Evolutionary conservation across 1,284 basidiomycete genomes (phyloP), one percentile per base, ranked within the genome.

Genomic region (Ceratobasidium sp.): DNA sequence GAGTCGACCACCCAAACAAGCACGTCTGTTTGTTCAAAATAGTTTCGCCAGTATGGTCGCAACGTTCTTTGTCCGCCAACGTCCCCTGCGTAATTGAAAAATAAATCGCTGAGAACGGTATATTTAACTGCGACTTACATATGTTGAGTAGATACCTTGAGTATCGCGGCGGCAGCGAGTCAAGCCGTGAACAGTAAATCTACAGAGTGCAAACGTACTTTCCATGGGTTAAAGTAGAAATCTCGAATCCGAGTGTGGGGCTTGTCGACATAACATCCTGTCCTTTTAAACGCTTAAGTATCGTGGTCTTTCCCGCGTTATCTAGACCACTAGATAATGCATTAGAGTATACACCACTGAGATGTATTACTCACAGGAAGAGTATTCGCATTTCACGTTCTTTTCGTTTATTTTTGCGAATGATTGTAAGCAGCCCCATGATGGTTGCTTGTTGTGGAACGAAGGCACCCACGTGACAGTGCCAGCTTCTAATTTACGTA

Each of bases 1-100:
- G 95, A 97, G 87, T 99, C 98, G 49, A 99, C 97, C 20, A 99
- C 98, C 98, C 98, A 99, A 46, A 99, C 96, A 66, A 99, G 89
- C 3, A 95, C 97, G 86, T 99, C 98, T 5, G 98, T 99, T 85
- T 97, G 94, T 85, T 99, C 98, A 83, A 99, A 99, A 86, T 99
- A 99, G 86, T 99, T 99, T 46, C 96, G 89, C 98, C 98, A 99
- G 85, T 99, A 99, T 1, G 98, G 97, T 28, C 98, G 90, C 60
- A 99, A 90, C 0, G 96, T 97, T 73, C 93, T 91, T 85, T 99
- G 98, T 13, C 98, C 98, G 40, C 98, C 98, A 46, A 99, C 96
- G 84, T 99, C 98, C 98, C 97, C 97, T 96, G 81, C 12, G 79
- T 20, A 58, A n/a, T 39, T 26, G 23, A 13, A 9, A 13, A 49